These are phyloP conservation scores for Linaria vulgaris DNA, from an alignment of 257 asterid species.

Conservation along the genomic window DNA sequence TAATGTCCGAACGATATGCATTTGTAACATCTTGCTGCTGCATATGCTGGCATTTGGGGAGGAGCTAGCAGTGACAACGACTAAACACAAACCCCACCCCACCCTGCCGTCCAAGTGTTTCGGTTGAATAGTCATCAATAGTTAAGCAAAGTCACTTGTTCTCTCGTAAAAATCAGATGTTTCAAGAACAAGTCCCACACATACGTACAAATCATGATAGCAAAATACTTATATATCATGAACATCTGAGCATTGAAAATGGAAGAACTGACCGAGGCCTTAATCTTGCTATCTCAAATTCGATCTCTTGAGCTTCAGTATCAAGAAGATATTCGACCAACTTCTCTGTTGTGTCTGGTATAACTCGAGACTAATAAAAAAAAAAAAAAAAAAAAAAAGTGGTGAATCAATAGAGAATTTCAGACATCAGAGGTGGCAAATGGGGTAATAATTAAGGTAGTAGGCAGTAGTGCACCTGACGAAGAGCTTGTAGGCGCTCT, in stretches of 20 bases:
- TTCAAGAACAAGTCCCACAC: no score
- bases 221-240: neutral
- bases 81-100: no score
- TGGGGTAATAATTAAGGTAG: no score
- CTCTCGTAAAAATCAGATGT: no score
- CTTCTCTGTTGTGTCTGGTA: slow-evolving; percentile 56
- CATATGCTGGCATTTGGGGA: no score
- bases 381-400: neutral
- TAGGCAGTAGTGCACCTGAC: slow-evolving; percentile 44
- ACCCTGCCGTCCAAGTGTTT: no score
- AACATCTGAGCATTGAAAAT: neutral
- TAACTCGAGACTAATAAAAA: slow-evolving; percentile 57
- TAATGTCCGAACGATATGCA: no score
- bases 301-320: slow-evolving; percentile 91
- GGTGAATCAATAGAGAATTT: slow-evolving; percentile 6
- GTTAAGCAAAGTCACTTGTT: neutral
- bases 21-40: no score
- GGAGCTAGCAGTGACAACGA: no score
- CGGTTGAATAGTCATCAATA: neutral
- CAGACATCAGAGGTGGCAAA: neutral
- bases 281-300: slow-evolving; percentile 81
- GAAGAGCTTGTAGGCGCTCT: slow-evolving; percentile 55
- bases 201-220: neutral
- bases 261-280: slow-evolving; percentile 65
- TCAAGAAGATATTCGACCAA: slow-evolving; percentile 87